Percentiles rank a stretch among this genome's conserved stretches.
These are phyloP conservation scores for Colletotrichum shisoi DNA, from an alignment of 2,329 filamentous ascomycete species.

Conservation along the genomic window DNA sequence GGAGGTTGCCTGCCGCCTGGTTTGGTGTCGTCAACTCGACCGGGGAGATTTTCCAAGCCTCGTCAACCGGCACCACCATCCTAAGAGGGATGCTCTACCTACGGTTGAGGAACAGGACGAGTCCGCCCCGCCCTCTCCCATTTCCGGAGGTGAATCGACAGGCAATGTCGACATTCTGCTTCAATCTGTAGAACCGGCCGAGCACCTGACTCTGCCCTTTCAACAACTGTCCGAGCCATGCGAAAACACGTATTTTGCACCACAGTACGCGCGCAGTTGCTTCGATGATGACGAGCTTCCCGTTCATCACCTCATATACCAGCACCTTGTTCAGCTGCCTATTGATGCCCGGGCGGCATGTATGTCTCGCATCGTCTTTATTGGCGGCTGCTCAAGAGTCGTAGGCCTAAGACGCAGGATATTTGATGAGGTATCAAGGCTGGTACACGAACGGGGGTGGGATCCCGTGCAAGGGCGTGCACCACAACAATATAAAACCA, in stretches of 20 bases:
- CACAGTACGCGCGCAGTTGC: slow-evolving; percentile 58
- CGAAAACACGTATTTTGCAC: slow-evolving; percentile 76
- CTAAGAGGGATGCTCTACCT: slow-evolving; percentile 52
- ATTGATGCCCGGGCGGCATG: slow-evolving; percentile 84
- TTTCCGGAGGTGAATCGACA: slow-evolving; percentile 40
- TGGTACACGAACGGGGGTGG: slow-evolving; percentile 78
- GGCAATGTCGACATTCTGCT: slow-evolving; percentile 55
- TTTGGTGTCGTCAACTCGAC: slow-evolving; percentile 70
- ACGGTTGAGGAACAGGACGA: slow-evolving; percentile 69
- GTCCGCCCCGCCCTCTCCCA: slow-evolving; percentile 31
- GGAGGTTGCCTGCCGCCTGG: slow-evolving; percentile 75
- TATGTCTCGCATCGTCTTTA: slow-evolving; percentile 88
- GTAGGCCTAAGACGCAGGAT: slow-evolving; percentile 81
- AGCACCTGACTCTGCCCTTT: slow-evolving; percentile 70
- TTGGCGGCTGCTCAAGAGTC: slow-evolving; percentile 80
- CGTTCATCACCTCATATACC: slow-evolving; percentile 78
- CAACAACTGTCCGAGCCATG: slow-evolving; percentile 75
- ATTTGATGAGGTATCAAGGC: slow-evolving; percentile 73
- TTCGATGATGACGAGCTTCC: slow-evolving; percentile 90
- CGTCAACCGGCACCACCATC: slow-evolving; percentile 31
- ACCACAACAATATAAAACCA: slow-evolving; percentile 62
- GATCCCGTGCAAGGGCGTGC: slow-evolving; percentile 76
- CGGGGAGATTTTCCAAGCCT: neutral
- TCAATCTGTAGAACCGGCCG: slow-evolving; percentile 58
- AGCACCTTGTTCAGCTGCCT: slow-evolving; percentile 75